Conservation (phyloP, 2,329 filamentous ascomycete genomes). For the Aspergillus sp. region DNA sequence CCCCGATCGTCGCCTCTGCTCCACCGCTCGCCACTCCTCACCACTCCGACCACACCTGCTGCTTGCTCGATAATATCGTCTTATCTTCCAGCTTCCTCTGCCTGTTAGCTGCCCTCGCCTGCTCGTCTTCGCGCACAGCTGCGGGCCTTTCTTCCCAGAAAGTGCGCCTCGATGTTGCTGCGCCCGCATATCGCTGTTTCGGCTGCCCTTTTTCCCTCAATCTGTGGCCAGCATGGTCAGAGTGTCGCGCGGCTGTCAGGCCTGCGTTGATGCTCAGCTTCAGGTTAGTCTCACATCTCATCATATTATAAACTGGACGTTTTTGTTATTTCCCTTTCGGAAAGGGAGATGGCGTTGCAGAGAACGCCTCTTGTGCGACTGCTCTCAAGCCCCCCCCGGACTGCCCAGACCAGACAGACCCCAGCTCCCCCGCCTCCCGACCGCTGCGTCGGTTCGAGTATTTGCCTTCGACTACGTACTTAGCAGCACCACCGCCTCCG, state of each 20-base stretch:
- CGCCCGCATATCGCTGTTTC: constrained; percentile 1
- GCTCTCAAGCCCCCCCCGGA: neutral
- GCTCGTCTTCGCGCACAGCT: neutral
- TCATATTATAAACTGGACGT: neutral
- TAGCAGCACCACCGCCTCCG: neutral
- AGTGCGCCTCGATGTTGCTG: constrained; percentile 8
- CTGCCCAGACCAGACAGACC: neutral
- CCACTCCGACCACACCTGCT: neutral
- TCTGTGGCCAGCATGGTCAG: constrained; percentile 30
- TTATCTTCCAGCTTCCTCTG: neutral
- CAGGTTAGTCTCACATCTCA: constrained; percentile 15
- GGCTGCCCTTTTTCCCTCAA: constrained; percentile 8
- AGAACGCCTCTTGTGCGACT: neutral
- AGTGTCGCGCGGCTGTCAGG: constrained; percentile 33
- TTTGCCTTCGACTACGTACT: neutral
- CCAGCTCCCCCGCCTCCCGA: neutral
- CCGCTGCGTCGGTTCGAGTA: neutral
- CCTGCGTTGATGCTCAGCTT: constrained; percentile 14
- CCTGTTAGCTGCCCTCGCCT: neutral
- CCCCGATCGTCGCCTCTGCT: neutral
- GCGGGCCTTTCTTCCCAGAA: neutral
- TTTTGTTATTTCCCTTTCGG: neutral
- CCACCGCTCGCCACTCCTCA: neutral
- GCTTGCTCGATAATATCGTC: neutral
- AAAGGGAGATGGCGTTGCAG: neutral